Conservation (phyloP, 2,329 filamentous ascomycete species). For the Aureobasidium sp. region DNA sequence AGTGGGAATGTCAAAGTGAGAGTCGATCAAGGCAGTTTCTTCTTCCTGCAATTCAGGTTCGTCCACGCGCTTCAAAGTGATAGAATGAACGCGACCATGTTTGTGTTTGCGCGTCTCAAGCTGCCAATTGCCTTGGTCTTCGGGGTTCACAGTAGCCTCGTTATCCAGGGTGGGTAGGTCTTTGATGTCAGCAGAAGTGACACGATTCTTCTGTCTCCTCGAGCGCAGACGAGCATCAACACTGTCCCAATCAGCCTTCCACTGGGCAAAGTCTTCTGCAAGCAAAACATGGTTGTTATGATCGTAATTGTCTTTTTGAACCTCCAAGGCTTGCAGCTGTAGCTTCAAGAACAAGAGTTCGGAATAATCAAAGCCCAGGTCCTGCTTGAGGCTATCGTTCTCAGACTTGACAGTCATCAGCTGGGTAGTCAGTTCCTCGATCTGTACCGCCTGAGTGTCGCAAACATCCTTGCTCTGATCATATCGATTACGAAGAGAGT, state of each 20-base stretch:
- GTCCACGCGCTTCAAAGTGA: constrained; percentile 20
- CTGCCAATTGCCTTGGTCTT: constrained; percentile 19
- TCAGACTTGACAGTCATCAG: constrained; percentile 29
- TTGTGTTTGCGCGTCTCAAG: constrained; percentile 18
- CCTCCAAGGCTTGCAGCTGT: constrained; percentile 33
- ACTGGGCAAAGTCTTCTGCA: constrained; percentile 29
- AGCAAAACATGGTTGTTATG: constrained; percentile 22
- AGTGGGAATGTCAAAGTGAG: constrained; percentile 10
- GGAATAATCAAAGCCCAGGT: constrained; percentile 33
- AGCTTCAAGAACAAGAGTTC: constrained; percentile 35
- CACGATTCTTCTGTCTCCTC: constrained; percentile 27
- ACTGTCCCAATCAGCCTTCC: constrained; percentile 32
- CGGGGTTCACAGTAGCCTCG: constrained; percentile 7
- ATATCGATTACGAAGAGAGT: constrained; percentile 28
- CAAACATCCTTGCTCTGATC: constrained; percentile 29
- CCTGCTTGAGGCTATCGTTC: constrained; percentile 32
- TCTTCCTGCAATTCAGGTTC: constrained; percentile 17
- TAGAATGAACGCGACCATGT: constrained; percentile 18
- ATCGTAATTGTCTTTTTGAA: constrained; percentile 24
- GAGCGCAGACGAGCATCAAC: constrained; percentile 28
- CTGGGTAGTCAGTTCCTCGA: constrained; percentile 28
- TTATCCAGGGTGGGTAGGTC: constrained; percentile 1
- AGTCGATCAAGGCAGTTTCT: constrained; percentile 2
- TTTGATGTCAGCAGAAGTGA: constrained; percentile 19
- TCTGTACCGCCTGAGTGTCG: constrained; percentile 24